A percentile compares a stretch with the other conserved stretches of the same genome.
Conservation (phyloP, 306 rosid species). For the Fragaria ananassa region DNA sequence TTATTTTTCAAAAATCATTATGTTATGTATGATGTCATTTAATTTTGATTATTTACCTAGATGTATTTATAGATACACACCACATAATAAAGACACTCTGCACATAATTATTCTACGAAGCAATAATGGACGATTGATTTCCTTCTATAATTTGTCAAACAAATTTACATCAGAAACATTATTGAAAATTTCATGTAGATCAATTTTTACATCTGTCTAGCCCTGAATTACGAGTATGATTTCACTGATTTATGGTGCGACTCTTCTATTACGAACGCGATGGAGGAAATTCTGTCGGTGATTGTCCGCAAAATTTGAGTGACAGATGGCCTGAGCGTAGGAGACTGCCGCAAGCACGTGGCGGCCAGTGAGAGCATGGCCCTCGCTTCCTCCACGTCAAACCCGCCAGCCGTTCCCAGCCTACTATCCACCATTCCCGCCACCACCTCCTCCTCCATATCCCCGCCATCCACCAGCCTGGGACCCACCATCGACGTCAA, state of each 20-base stretch:
- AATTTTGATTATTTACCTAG: too few relatives aligned
- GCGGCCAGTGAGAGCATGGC: constrained; percentile 28
- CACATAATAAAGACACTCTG: too few relatives aligned
- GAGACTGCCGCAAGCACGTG: constrained; percentile 35
- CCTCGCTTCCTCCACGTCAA: constrained; percentile 33
- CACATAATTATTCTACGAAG: too few relatives aligned
- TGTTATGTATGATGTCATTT: too few relatives aligned
- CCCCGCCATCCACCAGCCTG: background rate
- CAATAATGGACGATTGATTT: too few relatives aligned
- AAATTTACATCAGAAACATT: constrained; percentile 4
- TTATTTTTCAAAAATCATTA: too few relatives aligned
- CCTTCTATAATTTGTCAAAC: background rate
- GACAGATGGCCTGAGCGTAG: constrained; percentile 38
- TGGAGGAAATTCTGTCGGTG: constrained; percentile 4
- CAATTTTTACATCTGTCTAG: background rate
- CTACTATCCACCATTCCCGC: constrained; percentile 31
- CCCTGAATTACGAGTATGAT: background rate
- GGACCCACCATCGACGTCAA: constrained; percentile 23
- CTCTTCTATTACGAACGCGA: background rate
- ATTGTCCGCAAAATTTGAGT: constrained; percentile 23
- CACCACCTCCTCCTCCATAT: background rate
- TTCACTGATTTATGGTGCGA: background rate
- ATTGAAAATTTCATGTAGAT: background rate
- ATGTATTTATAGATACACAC: too few relatives aligned
- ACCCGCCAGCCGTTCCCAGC: constrained; percentile 21